A percentile compares a stretch with the other conserved stretches of the same genome.
Conservation (phyloP, 148 eudicot genomes). For the Nepenthes mirabilis region DNA sequence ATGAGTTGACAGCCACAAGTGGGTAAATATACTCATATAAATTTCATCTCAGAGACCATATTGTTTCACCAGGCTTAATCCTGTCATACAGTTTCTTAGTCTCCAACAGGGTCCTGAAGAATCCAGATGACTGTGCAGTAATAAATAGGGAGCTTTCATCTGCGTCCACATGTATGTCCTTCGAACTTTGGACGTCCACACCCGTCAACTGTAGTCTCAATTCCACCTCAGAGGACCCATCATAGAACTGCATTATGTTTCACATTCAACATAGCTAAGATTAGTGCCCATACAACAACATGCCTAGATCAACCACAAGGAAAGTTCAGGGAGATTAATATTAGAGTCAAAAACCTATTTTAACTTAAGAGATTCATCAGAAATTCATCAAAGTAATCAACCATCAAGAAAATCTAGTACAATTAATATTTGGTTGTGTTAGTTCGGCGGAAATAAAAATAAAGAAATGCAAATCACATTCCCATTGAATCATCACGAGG, state of each 20-base stretch:
- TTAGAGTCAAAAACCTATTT: background rate
- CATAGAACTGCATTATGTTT: slow-evolving; percentile 58
- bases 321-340: background rate
- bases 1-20: background rate
- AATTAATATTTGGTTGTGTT: too few species aligned
- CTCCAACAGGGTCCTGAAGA: slow-evolving; percentile 50
- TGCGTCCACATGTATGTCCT: slow-evolving; percentile 60
- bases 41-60: slow-evolving; percentile 43
- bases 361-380: background rate
- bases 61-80: slow-evolving; percentile 91
- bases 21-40: background rate
- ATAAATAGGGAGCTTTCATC: slow-evolving; percentile 50
- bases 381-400: background rate
- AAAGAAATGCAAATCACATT: too few species aligned
- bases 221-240: slow-evolving; percentile 73
- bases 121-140: slow-evolving; percentile 31
- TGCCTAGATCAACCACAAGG: background rate
- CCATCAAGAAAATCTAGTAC: too few species aligned
- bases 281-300: slow-evolving; percentile 2
- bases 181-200: slow-evolving; percentile 28
- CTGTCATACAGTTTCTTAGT: slow-evolving; percentile 52
- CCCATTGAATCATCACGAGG: too few species aligned
- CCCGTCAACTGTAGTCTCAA: slow-evolving; percentile 51
- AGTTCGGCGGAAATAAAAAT: too few species aligned
- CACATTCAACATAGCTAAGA: slow-evolving; percentile 4